These are phyloP conservation scores for Carex cristatella DNA, from an alignment of 176 grass and related monocot genomes.

Conservation along the genomic window DNA sequence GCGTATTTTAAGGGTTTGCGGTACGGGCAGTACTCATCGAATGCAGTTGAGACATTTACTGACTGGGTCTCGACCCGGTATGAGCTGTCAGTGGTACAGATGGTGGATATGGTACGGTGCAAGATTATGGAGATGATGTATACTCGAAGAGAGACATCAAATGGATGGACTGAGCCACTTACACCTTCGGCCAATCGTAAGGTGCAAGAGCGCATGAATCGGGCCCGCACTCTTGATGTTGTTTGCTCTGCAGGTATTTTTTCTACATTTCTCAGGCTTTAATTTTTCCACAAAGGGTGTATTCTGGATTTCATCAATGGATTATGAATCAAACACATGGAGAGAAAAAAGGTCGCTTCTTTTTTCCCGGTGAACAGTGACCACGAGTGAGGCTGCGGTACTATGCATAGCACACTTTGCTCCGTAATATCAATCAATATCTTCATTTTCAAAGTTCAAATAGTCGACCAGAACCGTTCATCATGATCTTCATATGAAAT, in stretches of 20 bases:
- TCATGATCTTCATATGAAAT: too few species aligned
- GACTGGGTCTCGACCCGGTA: conserved; percentile 67
- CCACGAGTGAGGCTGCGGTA: neutral
- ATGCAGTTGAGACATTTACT: conserved; percentile 44
- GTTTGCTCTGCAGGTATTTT: conserved; percentile 39
- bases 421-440: too few species aligned
- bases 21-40: conserved; percentile 65
- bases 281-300: neutral
- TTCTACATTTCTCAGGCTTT: neutral
- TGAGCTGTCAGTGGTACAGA: conserved; percentile 80
- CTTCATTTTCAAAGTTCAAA: too few species aligned
- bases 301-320: neutral
- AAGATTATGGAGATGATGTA: conserved; percentile 99
- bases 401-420: too few species aligned
- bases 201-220: conserved; percentile 68
- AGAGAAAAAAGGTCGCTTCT: neutral
- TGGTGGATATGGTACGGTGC: conserved; percentile 77
- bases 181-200: conserved; percentile 60
- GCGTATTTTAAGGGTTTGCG: conserved; percentile 73
- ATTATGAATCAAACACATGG: neutral
- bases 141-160: conserved; percentile 54
- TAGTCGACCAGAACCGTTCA: too few species aligned
- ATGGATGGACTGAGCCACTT: conserved; percentile 56
- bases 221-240: conserved; percentile 63
- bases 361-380: neutral